Evolutionary conservation across 1,284 basidiomycete genomes (phyloP).

Genomic region (Cystobasidiaceae sp.): DNA sequence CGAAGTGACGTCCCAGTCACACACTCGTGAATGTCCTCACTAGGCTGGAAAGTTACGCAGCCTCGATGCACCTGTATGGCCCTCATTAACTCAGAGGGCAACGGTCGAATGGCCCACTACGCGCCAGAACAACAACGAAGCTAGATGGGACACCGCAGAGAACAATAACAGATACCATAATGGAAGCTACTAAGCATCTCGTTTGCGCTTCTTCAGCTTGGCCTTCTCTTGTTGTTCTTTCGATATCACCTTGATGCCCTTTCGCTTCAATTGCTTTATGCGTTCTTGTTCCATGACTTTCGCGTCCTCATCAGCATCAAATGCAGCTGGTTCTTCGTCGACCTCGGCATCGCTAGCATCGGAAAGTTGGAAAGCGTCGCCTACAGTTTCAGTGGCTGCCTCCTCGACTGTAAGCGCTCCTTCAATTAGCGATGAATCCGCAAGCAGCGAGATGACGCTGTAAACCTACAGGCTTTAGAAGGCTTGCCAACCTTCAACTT

Average conservation of each 20-base stretch:
- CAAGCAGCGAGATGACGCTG: neutral
- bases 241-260: conserved; percentile 50
- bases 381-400: conserved; percentile 45
- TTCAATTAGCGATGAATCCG: neutral
- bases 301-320: conserved; percentile 49
- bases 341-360: conserved; percentile 42
- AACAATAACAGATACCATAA: no score
- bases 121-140: no score
- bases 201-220: conserved; percentile 7
- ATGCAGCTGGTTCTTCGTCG: conserved; percentile 44
- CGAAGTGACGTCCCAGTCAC: no score
- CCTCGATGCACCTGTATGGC: no score
- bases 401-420: neutral
- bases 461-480: conserved; percentile 10
- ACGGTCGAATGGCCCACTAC: no score
- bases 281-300: conserved; percentile 48
- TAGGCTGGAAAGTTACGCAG: neutral
- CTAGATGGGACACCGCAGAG: no score
- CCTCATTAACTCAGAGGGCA: no score
- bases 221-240: conserved; percentile 41
- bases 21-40: no score
- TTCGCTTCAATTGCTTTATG: conserved; percentile 49
- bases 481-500: conserved; percentile 91
- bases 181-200: neutral
- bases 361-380: conserved; percentile 45